Evolutionary conservation across 345 rosid species (phyloP).

Genomic region (Isatis tinctoria): DNA sequence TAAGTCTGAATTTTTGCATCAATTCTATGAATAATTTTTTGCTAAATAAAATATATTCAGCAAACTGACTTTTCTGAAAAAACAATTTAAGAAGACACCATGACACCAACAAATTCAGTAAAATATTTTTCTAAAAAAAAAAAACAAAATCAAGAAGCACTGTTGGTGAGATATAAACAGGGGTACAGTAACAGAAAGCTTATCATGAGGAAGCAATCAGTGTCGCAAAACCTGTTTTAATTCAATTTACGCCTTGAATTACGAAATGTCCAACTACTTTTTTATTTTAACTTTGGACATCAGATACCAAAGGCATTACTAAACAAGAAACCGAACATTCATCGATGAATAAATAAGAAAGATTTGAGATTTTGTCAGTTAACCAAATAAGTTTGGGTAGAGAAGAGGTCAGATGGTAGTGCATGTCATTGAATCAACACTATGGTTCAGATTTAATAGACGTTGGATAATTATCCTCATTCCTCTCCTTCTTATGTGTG

Average conservation of each 20-base stretch:
- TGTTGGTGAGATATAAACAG: constrained; percentile 42
- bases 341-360: neutral
- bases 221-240: constrained; percentile 68
- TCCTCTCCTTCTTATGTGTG: constrained; percentile 19
- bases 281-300: constrained; percentile 40
- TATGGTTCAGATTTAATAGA: constrained; percentile 37
- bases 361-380: neutral
- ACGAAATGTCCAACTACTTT: constrained; percentile 61
- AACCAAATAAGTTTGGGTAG: too few species aligned
- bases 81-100: too few species aligned
- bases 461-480: constrained; percentile 62
- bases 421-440: constrained; percentile 74
- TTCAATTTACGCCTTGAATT: constrained; percentile 54
- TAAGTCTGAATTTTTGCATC: too few species aligned
- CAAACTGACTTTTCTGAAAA: too few species aligned
- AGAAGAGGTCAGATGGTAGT: constrained; percentile 81
- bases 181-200: constrained; percentile 67
- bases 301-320: constrained; percentile 70
- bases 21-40: too few species aligned
- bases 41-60: too few species aligned
- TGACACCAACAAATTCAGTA: neutral
- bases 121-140: neutral
- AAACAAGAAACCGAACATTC: neutral
- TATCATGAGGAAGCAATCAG: constrained; percentile 43
- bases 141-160: too few species aligned